Evolutionary conservation across 129 eudicot species (phyloP).

Genomic region (Centrapalus pauciflorus): DNA sequence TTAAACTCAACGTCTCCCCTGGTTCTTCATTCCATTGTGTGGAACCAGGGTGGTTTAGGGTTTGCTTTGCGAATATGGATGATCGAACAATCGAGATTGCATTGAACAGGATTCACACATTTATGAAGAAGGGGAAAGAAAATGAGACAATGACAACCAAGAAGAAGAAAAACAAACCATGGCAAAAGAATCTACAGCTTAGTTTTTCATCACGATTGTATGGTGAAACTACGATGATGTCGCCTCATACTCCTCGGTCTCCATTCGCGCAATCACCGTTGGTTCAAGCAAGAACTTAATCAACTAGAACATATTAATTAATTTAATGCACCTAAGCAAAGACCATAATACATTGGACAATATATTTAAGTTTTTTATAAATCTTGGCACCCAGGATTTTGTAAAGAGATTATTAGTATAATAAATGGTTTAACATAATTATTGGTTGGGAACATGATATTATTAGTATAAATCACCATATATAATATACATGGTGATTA

Average conservation of each 20-base stretch:
- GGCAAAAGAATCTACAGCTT: constrained; percentile 43
- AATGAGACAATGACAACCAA: background rate
- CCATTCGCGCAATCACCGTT: too few relatives aligned
- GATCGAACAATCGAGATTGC: constrained; percentile 55
- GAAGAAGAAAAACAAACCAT: constrained; percentile 25
- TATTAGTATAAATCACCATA: too few relatives aligned
- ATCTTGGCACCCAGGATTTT: too few relatives aligned
- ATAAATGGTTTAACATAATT: too few relatives aligned
- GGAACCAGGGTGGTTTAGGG: constrained; percentile 95
- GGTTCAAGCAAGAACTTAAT: constrained; percentile 48
- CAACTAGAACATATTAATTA: too few relatives aligned
- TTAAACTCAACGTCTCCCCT: constrained; percentile 79
- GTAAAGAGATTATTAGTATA: too few relatives aligned
- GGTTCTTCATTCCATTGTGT: constrained; percentile 73
- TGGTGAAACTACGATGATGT: constrained; percentile 27
- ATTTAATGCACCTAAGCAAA: too few relatives aligned
- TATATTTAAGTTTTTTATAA: too few relatives aligned
- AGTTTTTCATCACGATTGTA: constrained; percentile 41
- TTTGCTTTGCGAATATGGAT: constrained; percentile 87
- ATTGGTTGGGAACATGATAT: too few relatives aligned
- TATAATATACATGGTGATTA: too few relatives aligned
- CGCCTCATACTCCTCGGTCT: constrained; percentile 63
- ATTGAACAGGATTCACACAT: constrained; percentile 44
- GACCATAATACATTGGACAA: too few relatives aligned
- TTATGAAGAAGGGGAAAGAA: constrained; percentile 28